Base-by-base conservation (phyloP, 1,139 yeast genomes). In the Saccharomyces hybrid region DNA sequence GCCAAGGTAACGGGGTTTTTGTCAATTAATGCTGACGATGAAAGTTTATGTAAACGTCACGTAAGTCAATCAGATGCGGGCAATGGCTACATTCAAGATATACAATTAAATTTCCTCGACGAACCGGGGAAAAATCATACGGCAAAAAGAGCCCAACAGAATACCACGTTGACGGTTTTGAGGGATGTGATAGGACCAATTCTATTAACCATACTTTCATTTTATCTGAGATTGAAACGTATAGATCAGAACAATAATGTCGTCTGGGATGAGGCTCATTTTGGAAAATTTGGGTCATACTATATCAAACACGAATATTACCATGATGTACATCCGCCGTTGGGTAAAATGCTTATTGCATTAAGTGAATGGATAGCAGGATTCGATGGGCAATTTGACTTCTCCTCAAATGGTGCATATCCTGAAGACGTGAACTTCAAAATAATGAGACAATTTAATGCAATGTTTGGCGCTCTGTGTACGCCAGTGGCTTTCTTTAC, bases 261-360 rank as follows among this genome's bases (percentile, higher is more conserved):
- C 9, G 84, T 90, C 7, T 93, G 99, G 99, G 99, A 91, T 72
- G 97, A 89, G 68, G 97, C 97, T 7, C 97, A 88, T 74, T 87
- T 87, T 72, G 78, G 78, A 23, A 75, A 75, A 58, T 82, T 82
- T 66, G 87, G 86, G 4, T 78, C 84, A 2, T 75, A 81, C 59
- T 85, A 85, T 65, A 72, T 84, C 57, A 77, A 78, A 56, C 82
- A 82, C 61, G 87, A 83, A 61, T 82, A 82, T 64, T 85, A 85
- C 66, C 86, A 83, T 62, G 93, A 85, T 68, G 90, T 85, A 4
- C 93, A 85, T 66, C 93, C 93, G 13, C 93, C 93, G 1, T 72
- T 85, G 58, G 90, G 90, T 5, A 85, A 85, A 65, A 78, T 85
- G 77, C 72, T 85, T 26, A 81, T 85, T 54, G 91, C 84, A 0